Conservation (phyloP, 2,329 filamentous ascomycete species). For the Cytospora mali region DNA sequence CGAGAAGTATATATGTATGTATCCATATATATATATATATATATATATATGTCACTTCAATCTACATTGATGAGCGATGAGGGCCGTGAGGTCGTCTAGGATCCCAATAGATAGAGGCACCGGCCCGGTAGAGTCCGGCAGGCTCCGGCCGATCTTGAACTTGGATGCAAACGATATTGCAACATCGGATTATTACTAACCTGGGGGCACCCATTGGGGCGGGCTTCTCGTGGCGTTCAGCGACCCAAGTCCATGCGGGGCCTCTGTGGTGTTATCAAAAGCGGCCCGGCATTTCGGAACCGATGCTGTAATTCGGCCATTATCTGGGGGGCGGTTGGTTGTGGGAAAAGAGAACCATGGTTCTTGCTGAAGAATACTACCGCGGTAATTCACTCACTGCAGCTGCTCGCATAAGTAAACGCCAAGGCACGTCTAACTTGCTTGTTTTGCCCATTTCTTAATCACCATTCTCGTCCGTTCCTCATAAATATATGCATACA, state of each 20-base stretch:
- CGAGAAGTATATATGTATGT: background rate
- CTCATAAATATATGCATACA: no score
- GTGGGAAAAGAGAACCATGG: no score
- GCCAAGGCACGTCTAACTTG: background rate
- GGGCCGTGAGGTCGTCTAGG: background rate
- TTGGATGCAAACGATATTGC: background rate
- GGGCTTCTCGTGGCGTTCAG: background rate
- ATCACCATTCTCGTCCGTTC: background rate
- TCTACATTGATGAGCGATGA: background rate
- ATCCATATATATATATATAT: no score
- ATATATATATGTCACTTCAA: no score
- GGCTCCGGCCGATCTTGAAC: background rate
- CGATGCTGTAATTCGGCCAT: no score
- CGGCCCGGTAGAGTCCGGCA: background rate
- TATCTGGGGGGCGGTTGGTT: no score
- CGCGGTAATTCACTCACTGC: no score
- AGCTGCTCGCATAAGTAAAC: background rate
- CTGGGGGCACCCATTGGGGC: background rate
- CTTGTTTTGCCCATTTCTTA: background rate
- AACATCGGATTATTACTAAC: background rate
- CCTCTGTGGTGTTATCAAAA: background rate
- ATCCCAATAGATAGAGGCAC: background rate
- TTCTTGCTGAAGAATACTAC: background rate
- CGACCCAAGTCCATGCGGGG: background rate
- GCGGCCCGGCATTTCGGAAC: background rate